Evolutionary conservation across 495 filamentous ascomycete species (phyloP).

Genomic region (Neurospora sp.): DNA sequence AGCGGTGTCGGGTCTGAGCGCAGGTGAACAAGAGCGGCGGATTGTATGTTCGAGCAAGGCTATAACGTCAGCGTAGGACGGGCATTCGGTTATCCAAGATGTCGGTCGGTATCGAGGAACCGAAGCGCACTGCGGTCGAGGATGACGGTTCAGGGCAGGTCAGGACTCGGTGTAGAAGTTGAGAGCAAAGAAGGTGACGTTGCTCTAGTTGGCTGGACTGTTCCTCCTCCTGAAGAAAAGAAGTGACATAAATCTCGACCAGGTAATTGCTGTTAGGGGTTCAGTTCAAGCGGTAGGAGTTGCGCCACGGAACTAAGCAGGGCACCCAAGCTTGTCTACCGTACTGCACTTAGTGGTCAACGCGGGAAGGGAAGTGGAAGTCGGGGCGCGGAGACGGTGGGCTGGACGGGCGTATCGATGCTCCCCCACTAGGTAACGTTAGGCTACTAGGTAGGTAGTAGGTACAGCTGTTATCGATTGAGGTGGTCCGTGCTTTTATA

Average conservation of each 20-base stretch:
- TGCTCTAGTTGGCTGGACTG: background rate
- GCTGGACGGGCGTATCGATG: background rate
- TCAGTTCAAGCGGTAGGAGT: background rate
- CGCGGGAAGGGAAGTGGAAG: background rate
- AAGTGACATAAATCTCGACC: background rate
- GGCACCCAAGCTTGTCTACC: background rate
- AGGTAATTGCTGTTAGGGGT: background rate
- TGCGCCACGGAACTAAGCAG: background rate
- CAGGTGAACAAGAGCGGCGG: background rate
- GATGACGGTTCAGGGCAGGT: background rate
- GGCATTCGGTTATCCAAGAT: background rate
- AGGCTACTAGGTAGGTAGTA: too few relatives aligned
- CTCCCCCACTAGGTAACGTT: background rate
- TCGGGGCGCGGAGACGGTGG: background rate
- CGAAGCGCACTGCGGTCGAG: background rate
- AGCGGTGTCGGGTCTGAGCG: constrained; percentile 5
- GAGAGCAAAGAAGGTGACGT: background rate
- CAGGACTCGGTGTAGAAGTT: background rate
- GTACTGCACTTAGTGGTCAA: background rate
- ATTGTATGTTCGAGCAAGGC: background rate
- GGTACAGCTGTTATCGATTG: background rate
- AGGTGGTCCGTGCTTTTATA: background rate
- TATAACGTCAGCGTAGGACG: background rate
- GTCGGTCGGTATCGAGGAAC: background rate
- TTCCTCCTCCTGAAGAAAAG: background rate